A percentile compares a stretch with the other conserved stretches of the same genome.
Conservation (phyloP, 768 basidiomycete species). For the Pleurotus giganteus region DNA sequence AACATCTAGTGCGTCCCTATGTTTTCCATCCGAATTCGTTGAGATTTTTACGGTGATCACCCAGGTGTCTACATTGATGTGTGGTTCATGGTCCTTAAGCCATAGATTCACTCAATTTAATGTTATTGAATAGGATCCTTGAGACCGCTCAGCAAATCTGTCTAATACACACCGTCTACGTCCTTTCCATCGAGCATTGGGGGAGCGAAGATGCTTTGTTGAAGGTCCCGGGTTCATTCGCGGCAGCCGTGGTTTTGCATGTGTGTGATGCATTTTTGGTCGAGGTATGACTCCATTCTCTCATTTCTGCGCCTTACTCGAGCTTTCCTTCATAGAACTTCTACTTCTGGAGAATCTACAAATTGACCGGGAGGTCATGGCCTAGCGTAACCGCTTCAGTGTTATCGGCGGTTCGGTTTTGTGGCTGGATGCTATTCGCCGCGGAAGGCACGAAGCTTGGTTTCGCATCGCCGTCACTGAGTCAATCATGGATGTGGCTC, state of each 20-base stretch:
- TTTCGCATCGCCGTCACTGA: neutral
- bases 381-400: neutral
- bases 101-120: neutral
- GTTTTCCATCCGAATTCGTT: too few relatives aligned
- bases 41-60: neutral
- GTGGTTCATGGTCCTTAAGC: neutral
- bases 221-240: neutral
- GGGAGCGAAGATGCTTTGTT: neutral
- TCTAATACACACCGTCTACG: neutral
- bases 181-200: conserved; percentile 2
- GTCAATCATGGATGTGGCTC: neutral
- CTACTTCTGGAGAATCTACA: conserved; percentile 6
- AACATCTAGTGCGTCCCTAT: neutral
- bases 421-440: neutral
- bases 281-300: neutral
- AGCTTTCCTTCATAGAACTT: neutral
- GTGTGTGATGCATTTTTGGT: neutral
- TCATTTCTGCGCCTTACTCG: neutral
- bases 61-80: conserved; percentile 2
- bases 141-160: conserved; percentile 4
- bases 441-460: neutral
- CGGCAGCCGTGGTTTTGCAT: neutral
- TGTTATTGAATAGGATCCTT: neutral
- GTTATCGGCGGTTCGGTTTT: neutral
- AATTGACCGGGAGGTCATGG: neutral